Conservation (phyloP, 148 eudicot species). For the Gaultheria prostrata region DNA sequence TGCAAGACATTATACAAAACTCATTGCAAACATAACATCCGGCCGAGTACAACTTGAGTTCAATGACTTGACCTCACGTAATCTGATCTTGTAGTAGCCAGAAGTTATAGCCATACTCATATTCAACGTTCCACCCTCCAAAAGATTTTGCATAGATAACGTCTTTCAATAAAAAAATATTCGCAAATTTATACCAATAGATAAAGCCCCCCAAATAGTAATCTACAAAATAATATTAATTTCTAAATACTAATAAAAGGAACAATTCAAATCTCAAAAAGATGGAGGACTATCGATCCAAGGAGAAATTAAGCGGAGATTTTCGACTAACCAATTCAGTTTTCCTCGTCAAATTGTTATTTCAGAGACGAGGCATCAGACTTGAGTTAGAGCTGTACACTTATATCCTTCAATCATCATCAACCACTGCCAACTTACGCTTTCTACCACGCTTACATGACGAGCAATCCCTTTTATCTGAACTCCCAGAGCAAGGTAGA, state of each 20-base stretch:
- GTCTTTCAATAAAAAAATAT: too few relatives aligned
- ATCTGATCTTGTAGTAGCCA: too few relatives aligned
- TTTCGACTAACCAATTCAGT: not conserved
- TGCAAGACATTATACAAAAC: too few relatives aligned
- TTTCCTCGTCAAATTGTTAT: not conserved
- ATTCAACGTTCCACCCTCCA: too few relatives aligned
- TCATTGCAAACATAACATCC: too few relatives aligned
- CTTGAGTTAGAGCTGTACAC: not conserved
- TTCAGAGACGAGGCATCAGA: not conserved
- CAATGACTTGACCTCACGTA: too few relatives aligned
- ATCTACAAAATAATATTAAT: not conserved
- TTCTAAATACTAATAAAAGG: not conserved
- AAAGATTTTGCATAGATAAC: too few relatives aligned
- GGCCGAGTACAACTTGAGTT: too few relatives aligned
- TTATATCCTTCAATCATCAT: not conserved
- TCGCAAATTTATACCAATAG: not conserved
- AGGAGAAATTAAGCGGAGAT: not conserved
- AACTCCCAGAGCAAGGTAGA: not conserved
- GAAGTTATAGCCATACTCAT: too few relatives aligned
- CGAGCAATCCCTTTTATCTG: not conserved
- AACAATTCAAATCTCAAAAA: not conserved
- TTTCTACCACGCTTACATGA: not conserved
- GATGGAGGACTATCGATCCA: too few relatives aligned
- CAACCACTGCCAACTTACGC: not conserved
- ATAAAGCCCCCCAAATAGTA: not conserved